Conservation (phyloP, 805 yeast species). For the Myxozyma kluyveri region DNA sequence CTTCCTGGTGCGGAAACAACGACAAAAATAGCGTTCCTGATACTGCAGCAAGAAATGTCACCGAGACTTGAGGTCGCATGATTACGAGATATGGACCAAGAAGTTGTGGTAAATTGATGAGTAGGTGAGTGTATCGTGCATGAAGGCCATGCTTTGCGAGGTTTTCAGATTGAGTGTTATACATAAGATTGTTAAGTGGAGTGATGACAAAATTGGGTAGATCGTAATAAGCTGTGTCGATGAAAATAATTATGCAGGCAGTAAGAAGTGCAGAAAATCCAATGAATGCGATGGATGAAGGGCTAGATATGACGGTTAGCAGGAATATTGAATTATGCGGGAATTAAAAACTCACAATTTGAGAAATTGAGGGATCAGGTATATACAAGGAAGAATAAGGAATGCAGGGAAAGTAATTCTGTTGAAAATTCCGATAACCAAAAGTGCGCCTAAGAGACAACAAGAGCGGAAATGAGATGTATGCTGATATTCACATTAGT, state of each 20-base stretch:
- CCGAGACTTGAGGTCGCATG: constrained; percentile 36
- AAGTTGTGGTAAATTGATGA: constrained; percentile 74
- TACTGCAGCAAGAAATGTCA: constrained; percentile 45
- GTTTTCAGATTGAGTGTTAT: constrained; percentile 61
- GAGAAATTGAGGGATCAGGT: constrained; percentile 16
- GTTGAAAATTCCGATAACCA: constrained; percentile 74
- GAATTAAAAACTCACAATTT: constrained; percentile 11
- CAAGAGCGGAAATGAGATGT: constrained; percentile 23
- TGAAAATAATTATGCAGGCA: constrained; percentile 7
- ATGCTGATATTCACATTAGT: constrained; percentile 21
- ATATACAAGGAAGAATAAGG: constrained; percentile 57
- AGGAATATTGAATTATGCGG: not conserved
- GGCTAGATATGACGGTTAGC: constrained; percentile 6
- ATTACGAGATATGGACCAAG: constrained; percentile 71
- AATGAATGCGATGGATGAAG: constrained; percentile 10
- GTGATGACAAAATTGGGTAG: constrained; percentile 49
- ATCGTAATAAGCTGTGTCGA: constrained; percentile 26
- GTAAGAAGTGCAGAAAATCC: constrained; percentile 11
- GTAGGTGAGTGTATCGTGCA: constrained; percentile 67
- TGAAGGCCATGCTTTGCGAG: constrained; percentile 81
- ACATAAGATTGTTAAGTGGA: constrained; percentile 72
- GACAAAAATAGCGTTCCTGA: constrained; percentile 68
- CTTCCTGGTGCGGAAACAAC: constrained; percentile 84
- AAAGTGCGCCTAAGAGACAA: constrained; percentile 45
- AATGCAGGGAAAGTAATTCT: constrained; percentile 80